Conservation (phyloP, 106 monocot species). For the Agapanthus africanus region DNA sequence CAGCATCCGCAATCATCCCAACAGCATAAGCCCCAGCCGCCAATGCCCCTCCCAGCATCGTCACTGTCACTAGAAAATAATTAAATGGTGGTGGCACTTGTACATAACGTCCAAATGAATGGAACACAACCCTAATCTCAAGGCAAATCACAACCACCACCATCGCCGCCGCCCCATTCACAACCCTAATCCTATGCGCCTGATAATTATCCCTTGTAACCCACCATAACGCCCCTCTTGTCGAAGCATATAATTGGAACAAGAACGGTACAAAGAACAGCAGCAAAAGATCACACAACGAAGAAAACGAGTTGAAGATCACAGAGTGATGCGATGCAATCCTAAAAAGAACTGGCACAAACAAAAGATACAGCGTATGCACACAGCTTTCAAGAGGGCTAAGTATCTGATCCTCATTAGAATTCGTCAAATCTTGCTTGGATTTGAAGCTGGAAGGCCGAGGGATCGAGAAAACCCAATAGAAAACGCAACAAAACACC, state of each 20-base stretch:
- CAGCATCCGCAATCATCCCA: slow-evolving; percentile 70
- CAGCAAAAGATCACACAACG: slow-evolving; percentile 65
- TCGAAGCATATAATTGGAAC: slow-evolving; percentile 88
- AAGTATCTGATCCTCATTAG: slow-evolving; percentile 44
- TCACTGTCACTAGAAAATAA: slow-evolving; percentile 81
- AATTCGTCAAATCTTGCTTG: slow-evolving; percentile 24
- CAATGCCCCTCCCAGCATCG: slow-evolving; percentile 77
- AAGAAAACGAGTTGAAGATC: slow-evolving; percentile 48
- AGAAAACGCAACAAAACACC: slow-evolving; percentile 60
- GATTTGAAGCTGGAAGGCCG: slow-evolving; percentile 46
- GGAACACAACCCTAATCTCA: slow-evolving; percentile 94
- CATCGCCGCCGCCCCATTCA: slow-evolving; percentile 84
- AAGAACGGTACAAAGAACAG: slow-evolving; percentile 86
- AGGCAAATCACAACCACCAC: slow-evolving; percentile 71
- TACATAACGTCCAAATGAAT: slow-evolving; percentile 77
- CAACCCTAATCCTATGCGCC: slow-evolving; percentile 52
- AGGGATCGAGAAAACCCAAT: slow-evolving; percentile 87
- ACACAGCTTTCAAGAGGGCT: slow-evolving; percentile 73
- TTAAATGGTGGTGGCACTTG: slow-evolving; percentile 90
- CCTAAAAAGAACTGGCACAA: slow-evolving; percentile 59
- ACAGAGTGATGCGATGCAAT: slow-evolving; percentile 63
- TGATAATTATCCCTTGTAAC: slow-evolving; percentile 54
- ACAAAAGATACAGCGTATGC: slow-evolving; percentile 77
- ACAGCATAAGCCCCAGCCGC: slow-evolving; percentile 62
- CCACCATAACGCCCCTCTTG: slow-evolving; percentile 95